Conservation (phyloP, 371 early-diverging fungal genomes). For the Rozella allomycis region DNA sequence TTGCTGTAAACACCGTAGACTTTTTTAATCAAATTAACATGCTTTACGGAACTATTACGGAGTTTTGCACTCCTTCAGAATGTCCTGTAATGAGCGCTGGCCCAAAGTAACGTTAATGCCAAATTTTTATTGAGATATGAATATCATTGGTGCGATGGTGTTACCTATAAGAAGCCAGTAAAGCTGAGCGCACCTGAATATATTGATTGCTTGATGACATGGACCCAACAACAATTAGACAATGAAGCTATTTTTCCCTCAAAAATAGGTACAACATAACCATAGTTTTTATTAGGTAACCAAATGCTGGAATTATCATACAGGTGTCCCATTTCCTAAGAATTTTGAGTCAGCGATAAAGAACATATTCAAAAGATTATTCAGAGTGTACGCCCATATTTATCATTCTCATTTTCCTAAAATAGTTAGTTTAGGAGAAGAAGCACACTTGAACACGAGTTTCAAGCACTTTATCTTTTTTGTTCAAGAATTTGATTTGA, state of each 20-base stretch:
- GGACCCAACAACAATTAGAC: conserved; percentile 55
- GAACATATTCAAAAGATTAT: conserved; percentile 49
- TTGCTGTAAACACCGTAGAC: conserved; percentile 70
- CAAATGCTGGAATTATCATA: not conserved
- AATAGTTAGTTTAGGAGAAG: conserved; percentile 43
- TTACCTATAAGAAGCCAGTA: conserved; percentile 44
- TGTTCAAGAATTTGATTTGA: conserved; percentile 49
- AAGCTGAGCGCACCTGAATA: conserved; percentile 64
- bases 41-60: conserved; percentile 60
- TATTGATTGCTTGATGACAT: conserved; percentile 52
- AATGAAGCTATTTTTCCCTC: conserved; percentile 55
- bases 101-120: not conserved
- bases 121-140: conserved; percentile 34
- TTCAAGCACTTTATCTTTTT: conserved; percentile 73
- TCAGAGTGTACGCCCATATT: conserved; percentile 67
- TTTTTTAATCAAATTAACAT: conserved; percentile 79
- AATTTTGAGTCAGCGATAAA: conserved; percentile 16
- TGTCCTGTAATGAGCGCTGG: conserved; percentile 79
- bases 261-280: conserved; percentile 25
- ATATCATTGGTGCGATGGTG: conserved; percentile 60
- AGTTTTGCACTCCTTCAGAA: conserved; percentile 57
- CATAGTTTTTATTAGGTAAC: not conserved
- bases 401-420: conserved; percentile 54
- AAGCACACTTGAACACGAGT: conserved; percentile 59
- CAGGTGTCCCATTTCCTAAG: not conserved